Evolutionary conservation across 495 filamentous ascomycete genomes (phyloP).

Genomic region (Penicillium bovifimosum): DNA sequence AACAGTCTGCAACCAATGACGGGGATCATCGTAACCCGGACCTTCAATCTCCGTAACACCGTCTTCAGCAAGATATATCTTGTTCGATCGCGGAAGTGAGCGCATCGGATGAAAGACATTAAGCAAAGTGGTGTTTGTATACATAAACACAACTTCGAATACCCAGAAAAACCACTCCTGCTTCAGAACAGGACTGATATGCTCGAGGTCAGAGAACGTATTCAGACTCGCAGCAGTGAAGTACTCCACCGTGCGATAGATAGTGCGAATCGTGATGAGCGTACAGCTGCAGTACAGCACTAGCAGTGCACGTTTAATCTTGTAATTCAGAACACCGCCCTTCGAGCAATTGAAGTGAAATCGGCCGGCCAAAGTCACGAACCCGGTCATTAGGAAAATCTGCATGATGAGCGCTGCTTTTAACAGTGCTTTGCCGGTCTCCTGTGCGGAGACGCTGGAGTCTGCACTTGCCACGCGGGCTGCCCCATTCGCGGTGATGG

Average conservation of each 20-base stretch:
- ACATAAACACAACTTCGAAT: constrained; percentile 63
- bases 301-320: constrained; percentile 52
- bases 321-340: constrained; percentile 46
- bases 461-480: constrained; percentile 49
- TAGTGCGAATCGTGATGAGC: constrained; percentile 56
- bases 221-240: constrained; percentile 40
- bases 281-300: constrained; percentile 58
- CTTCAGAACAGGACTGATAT: constrained; percentile 50
- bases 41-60: constrained; percentile 61
- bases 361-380: constrained; percentile 49
- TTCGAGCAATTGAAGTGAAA: constrained; percentile 58
- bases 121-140: constrained; percentile 53
- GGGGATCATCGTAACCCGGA: constrained; percentile 55
- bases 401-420: constrained; percentile 66
- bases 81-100: constrained; percentile 56
- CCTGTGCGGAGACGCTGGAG: constrained; percentile 36
- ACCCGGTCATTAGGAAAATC: constrained; percentile 55
- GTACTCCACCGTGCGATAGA: constrained; percentile 65
- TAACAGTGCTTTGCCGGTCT: constrained; percentile 53
- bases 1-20: constrained; percentile 49
- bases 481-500: constrained; percentile 64
- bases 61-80: constrained; percentile 59
- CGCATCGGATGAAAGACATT: constrained; percentile 59
- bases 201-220: constrained; percentile 28
- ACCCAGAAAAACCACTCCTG: constrained; percentile 72